These are phyloP conservation scores for Pilasporangium apinafurcum DNA, from an alignment of 352 stramenopile genomes.

Conservation along the genomic window DNA sequence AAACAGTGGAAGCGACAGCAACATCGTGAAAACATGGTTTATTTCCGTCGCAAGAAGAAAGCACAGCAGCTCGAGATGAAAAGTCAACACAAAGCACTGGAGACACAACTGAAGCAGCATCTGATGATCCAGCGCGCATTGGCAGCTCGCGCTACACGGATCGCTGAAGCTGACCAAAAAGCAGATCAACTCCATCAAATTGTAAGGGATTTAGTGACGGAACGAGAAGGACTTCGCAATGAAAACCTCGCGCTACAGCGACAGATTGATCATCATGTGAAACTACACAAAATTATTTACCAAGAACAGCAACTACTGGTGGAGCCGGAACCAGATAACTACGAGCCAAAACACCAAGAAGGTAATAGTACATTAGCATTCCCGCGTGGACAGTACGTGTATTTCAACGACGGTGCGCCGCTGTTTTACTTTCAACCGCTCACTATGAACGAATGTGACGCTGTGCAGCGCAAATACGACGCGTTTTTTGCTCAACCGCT, in stretches of 20 bases:
- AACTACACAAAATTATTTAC: slow-evolving; percentile 8
- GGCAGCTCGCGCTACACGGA: slow-evolving; percentile 7
- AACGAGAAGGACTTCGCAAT: slow-evolving; percentile 14
- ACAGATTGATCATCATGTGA: slow-evolving; percentile 4
- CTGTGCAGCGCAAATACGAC: slow-evolving; percentile 21
- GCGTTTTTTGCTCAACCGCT: slow-evolving; percentile 10
- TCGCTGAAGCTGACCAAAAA: not conserved
- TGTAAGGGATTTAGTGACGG: slow-evolving; percentile 19
- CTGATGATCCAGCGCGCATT: slow-evolving; percentile 22
- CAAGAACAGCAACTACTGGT: slow-evolving; percentile 5
- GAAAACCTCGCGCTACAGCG: slow-evolving; percentile 3
- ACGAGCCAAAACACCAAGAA: not conserved
- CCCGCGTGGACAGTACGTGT: slow-evolving; percentile 2
- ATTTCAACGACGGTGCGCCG: slow-evolving; percentile 10
- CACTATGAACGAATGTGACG: slow-evolving; percentile 15
- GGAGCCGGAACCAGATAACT: slow-evolving; percentile 2
- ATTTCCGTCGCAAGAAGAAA: slow-evolving; percentile 47
- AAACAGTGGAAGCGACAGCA: slow-evolving; percentile 44
- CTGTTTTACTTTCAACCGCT: slow-evolving; percentile 33
- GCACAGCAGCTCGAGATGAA: slow-evolving; percentile 31
- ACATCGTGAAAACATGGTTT: slow-evolving; percentile 44
- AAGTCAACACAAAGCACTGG: slow-evolving; percentile 24
- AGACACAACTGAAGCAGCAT: slow-evolving; percentile 24
- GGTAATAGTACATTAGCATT: not conserved
- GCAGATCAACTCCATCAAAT: slow-evolving; percentile 4